Evolutionary conservation across 805 yeast species (phyloP).

Genomic region (Teunomyces kruisii): DNA sequence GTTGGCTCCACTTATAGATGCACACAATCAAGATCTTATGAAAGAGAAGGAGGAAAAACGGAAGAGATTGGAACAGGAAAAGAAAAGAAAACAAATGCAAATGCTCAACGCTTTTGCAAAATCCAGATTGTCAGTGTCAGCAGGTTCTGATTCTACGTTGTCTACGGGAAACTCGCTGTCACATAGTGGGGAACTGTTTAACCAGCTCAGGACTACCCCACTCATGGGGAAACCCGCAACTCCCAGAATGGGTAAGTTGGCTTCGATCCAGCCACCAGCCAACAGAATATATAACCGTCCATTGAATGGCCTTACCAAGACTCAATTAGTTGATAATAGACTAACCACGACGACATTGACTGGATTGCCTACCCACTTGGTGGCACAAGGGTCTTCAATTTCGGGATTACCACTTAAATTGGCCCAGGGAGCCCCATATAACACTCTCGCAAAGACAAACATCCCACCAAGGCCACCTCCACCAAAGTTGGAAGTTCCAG

Average conservation of each 20-base stretch:
- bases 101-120: slow-evolving; percentile 2
- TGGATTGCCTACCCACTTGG: slow-evolving; percentile 21
- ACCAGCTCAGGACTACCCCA: slow-evolving; percentile 17
- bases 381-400: slow-evolving; percentile 13
- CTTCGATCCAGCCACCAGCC: slow-evolving; percentile 45
- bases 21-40: slow-evolving; percentile 29
- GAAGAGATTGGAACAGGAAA: slow-evolving; percentile 20
- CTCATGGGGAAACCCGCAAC: slow-evolving; percentile 33
- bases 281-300: slow-evolving; percentile 31
- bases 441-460: slow-evolving; percentile 11
- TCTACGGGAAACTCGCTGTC: slow-evolving; percentile 3
- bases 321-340: slow-evolving; percentile 20
- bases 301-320: slow-evolving; percentile 17
- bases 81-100: slow-evolving; percentile 14
- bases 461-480: slow-evolving; percentile 32
- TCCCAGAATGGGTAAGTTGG: slow-evolving; percentile 47
- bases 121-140: slow-evolving; percentile 4
- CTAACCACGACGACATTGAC: slow-evolving; percentile 19
- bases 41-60: slow-evolving; percentile 21
- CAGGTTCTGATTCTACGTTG: slow-evolving; percentile 3
- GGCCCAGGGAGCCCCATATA: slow-evolving; percentile 15
- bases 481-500: slow-evolving; percentile 36
- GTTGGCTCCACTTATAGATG: slow-evolving; percentile 39
- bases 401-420: slow-evolving; percentile 16
- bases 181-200: slow-evolving; percentile 1